These are phyloP conservation scores for Melampsora larici-populina DNA, from an alignment of 1,284 basidiomycete species.

Conservation along the genomic window DNA sequence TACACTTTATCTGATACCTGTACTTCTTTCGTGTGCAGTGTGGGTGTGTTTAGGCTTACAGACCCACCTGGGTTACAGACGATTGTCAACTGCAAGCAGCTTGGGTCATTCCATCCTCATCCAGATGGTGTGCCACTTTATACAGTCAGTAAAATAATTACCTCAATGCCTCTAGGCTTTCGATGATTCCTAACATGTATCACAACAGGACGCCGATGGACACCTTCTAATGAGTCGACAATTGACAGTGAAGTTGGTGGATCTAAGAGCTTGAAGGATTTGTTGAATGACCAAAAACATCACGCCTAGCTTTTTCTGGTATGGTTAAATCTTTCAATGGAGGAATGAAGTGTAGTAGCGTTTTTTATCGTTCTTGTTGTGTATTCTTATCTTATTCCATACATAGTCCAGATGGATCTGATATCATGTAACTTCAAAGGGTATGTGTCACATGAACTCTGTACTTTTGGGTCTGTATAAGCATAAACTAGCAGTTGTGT, in stretches of 20 bases:
- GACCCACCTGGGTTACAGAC: conserved; percentile 74
- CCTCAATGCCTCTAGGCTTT: not conserved
- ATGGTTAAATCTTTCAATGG: no score
- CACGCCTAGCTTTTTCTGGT: no score
- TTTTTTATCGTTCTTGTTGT: no score
- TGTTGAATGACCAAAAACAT: no score
- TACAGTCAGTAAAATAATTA: conserved; percentile 2
- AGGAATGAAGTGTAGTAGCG: no score
- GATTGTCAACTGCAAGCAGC: conserved; percentile 65
- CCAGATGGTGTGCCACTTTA: conserved; percentile 51
- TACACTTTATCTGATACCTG: not conserved
- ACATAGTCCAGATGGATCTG: no score
- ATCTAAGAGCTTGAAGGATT: not conserved
- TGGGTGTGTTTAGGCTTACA: conserved; percentile 80
- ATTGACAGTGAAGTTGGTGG: not conserved
- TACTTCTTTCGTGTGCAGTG: conserved; percentile 49
- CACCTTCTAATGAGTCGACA: not conserved
- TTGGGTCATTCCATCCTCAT: conserved; percentile 78
- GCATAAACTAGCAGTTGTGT: no score
- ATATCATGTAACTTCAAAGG: no score
- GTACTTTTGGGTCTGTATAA: no score
- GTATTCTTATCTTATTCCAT: no score
- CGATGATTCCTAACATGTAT: not conserved
- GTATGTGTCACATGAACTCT: no score
- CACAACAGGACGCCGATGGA: not conserved